phyloP scores from a whole-genome alignment of 371 early-diverging fungal species.

The Mortierella sp. region DNA sequence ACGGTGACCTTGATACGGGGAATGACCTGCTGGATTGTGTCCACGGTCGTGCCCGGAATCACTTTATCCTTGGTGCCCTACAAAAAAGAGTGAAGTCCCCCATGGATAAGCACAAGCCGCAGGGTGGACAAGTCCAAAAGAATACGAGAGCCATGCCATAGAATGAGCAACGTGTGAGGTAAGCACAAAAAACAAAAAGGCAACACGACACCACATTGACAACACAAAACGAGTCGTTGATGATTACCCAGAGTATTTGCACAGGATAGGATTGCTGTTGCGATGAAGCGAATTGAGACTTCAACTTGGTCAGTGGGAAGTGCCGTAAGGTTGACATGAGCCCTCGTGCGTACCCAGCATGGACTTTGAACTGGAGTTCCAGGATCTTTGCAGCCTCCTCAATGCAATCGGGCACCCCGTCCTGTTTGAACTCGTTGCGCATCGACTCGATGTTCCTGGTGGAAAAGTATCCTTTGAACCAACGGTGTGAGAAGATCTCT shows the following conservation, averaged over 20 bases:
- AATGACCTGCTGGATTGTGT: slow-evolving; percentile 23
- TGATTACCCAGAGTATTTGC: slow-evolving; percentile 47
- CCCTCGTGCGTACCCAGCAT: slow-evolving; percentile 52
- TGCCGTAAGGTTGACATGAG: slow-evolving; percentile 43
- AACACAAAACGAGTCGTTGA: no score
- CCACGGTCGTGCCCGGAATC: slow-evolving; percentile 38
- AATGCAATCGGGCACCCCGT: slow-evolving; percentile 10
- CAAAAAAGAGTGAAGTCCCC: background rate
- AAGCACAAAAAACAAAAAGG: no score
- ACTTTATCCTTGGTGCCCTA: slow-evolving; percentile 49
- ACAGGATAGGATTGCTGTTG: slow-evolving; percentile 34
- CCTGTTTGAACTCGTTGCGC: slow-evolving; percentile 35
- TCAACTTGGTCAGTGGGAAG: slow-evolving; percentile 39
- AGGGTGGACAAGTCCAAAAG: background rate
- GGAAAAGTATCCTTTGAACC: slow-evolving; percentile 35
- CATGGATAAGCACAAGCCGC: background rate
- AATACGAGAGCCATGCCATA: no score
- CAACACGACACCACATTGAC: no score
- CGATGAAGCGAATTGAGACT: slow-evolving; percentile 7
- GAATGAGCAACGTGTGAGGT: no score
- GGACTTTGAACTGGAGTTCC: slow-evolving; percentile 32
- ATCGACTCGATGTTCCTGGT: slow-evolving; percentile 45
- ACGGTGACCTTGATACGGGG: slow-evolving; percentile 40
- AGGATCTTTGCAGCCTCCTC: slow-evolving; percentile 36
- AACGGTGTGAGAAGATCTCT: slow-evolving; percentile 40